These are phyloP conservation scores for Silene latifolia DNA, from an alignment of 148 eudicot genomes.

Conservation along the genomic window DNA sequence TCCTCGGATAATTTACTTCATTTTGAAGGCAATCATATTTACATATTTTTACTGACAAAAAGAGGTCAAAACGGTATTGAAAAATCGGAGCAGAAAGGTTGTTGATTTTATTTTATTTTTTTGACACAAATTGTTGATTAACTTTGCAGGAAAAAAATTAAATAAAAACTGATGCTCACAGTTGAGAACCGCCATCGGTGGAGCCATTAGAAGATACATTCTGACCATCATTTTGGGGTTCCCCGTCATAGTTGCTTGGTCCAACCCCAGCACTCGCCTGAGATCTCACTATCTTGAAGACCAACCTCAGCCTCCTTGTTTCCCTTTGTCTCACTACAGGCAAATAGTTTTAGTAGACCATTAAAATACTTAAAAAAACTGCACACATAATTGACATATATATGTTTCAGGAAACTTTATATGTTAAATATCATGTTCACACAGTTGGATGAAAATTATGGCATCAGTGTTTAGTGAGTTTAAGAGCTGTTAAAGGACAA, in stretches of 20 bases:
- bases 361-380: not conserved
- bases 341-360: not conserved
- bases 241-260: conserved; percentile 59
- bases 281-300: conserved; percentile 32
- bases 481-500: not conserved
- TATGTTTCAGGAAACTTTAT: not conserved
- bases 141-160: not conserved
- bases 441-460: not conserved
- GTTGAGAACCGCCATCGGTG: conserved; percentile 34
- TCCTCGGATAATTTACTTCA: not conserved
- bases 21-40: not conserved
- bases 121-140: not conserved
- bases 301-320: conserved; percentile 29
- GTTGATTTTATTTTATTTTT: no score
- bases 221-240: conserved; percentile 37
- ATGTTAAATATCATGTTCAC: no score
- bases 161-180: conserved; percentile 41
- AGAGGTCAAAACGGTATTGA: not conserved
- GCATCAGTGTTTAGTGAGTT: not conserved
- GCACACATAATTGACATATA: not conserved
- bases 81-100: not conserved
- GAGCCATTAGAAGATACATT: conserved; percentile 29
- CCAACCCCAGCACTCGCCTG: conserved; percentile 74
- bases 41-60: not conserved
- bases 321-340: conserved; percentile 49